Percentiles rank a stretch among this genome's conserved stretches.
Evolutionary conservation across 768 basidiomycete genomes (phyloP).

Genomic region (Baorangia bicolor): DNA sequence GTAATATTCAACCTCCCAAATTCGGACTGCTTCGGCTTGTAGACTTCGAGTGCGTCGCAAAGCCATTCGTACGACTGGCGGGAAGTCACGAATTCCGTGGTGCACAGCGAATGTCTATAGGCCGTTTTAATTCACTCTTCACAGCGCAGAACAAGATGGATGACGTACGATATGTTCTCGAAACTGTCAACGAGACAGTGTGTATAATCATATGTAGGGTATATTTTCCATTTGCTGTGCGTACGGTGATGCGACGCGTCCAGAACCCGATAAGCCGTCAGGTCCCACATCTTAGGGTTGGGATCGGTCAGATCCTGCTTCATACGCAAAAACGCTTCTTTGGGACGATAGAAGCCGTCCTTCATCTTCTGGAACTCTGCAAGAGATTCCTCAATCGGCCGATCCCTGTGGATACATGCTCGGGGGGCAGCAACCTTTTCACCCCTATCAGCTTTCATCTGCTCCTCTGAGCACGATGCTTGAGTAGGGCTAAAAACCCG

Average conservation of each 20-base stretch:
- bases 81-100: slow-evolving; percentile 91
- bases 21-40: slow-evolving; percentile 96
- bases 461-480: slow-evolving; percentile 62
- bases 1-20: slow-evolving; percentile 91
- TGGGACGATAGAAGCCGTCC: slow-evolving; percentile 84
- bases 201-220: slow-evolving; percentile 98
- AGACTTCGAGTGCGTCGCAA: slow-evolving; percentile 95
- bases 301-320: slow-evolving; percentile 91
- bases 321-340: slow-evolving; percentile 94
- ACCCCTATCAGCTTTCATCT: slow-evolving; percentile 87
- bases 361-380: slow-evolving; percentile 91
- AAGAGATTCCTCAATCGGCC: slow-evolving; percentile 86
- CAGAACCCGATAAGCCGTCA: slow-evolving; percentile 93
- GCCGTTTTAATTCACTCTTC: background rate
- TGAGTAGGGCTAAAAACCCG: slow-evolving; percentile 1
- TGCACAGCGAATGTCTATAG: slow-evolving; percentile 91
- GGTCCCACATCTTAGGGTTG: slow-evolving; percentile 99
- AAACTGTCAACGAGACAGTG: slow-evolving; percentile 98
- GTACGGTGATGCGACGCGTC: slow-evolving; percentile 92
- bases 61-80: slow-evolving; percentile 99
- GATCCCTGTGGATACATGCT: slow-evolving; percentile 82
- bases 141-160: background rate
- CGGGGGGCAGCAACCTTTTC: slow-evolving; percentile 77
- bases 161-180: slow-evolving; percentile 94
- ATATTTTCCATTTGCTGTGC: slow-evolving; percentile 91